A percentile compares a stretch with the other conserved stretches of the same genome.
phyloP scores from a whole-genome alignment of 148 eudicot species.

The Rhododendron griersonianum region DNA sequence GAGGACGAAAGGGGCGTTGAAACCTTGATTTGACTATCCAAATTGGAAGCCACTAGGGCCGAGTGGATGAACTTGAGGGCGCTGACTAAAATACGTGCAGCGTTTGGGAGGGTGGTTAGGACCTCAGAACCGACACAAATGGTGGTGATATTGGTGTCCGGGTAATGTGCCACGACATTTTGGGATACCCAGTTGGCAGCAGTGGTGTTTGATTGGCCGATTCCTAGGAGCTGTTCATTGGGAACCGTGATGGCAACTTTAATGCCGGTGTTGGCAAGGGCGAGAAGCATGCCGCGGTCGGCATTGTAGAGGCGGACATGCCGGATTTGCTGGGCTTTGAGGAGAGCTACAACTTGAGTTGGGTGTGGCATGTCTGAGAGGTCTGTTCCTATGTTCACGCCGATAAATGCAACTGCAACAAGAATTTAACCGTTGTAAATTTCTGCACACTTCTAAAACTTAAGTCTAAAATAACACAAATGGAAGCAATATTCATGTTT shows the following conservation, averaged over 20 bases:
- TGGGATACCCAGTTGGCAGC: conserved; percentile 88
- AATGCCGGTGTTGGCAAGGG: conserved; percentile 77
- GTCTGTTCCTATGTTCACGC: conserved; percentile 78
- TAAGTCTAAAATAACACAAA: not conserved
- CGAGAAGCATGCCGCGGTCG: conserved; percentile 71
- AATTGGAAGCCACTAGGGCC: conserved; percentile 73
- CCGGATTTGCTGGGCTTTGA: conserved; percentile 64
- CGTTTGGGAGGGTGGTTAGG: conserved; percentile 54
- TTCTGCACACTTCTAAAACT: not conserved
- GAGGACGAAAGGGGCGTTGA: conserved; percentile 72
- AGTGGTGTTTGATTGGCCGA: conserved; percentile 78
- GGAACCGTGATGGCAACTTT: conserved; percentile 64
- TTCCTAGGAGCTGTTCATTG: conserved; percentile 70
- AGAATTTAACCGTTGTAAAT: not conserved
- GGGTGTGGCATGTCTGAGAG: conserved; percentile 89
- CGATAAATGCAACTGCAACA: conserved; percentile 67
- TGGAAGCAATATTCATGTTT: not conserved
- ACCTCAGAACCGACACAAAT: conserved; percentile 87
- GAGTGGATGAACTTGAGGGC: conserved; percentile 69
- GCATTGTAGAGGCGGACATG: conserved; percentile 71
- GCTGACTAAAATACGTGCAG: conserved; percentile 50
- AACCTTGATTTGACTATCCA: conserved; percentile 60
- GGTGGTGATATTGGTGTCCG: conserved; percentile 74
- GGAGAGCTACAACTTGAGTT: conserved; percentile 85
- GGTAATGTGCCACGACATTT: conserved; percentile 74